Percentiles rank a stretch among this genome's conserved stretches.
Evolutionary conservation across 805 yeast species (phyloP).

Genomic region (Dipodascopsis uninucleata): DNA sequence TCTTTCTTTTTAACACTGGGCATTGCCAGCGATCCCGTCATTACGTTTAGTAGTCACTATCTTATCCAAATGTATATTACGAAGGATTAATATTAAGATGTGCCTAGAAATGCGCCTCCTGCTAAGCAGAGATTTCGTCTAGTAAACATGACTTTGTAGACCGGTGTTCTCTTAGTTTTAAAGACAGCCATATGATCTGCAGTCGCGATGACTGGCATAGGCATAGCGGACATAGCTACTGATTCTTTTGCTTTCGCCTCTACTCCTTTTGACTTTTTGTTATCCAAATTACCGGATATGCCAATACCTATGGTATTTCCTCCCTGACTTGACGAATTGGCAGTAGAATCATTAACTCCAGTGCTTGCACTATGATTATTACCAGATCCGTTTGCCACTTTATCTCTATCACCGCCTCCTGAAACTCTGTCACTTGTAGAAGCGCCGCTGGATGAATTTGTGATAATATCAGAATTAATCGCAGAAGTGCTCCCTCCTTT

Average conservation of each 20-base stretch:
- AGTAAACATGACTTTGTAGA: conserved; percentile 88
- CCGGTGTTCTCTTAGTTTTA: conserved; percentile 90
- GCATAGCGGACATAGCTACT: conserved; percentile 40
- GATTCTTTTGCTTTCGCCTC: conserved; percentile 31
- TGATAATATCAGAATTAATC: conserved; percentile 7
- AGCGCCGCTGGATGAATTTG: conserved; percentile 15
- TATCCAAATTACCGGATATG: conserved; percentile 18
- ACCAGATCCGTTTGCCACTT: conserved; percentile 7
- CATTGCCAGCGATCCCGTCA: too few species aligned
- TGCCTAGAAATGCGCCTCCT: conserved; percentile 74
- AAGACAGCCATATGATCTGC: conserved; percentile 90
- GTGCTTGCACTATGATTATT: too few species aligned
- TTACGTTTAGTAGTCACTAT: conserved; percentile 6
- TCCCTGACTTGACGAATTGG: too few species aligned
- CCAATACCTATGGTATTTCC: too few species aligned
- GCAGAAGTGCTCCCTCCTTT: conserved; percentile 56
- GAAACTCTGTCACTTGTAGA: neutral
- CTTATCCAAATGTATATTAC: too few species aligned
- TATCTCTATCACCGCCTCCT: conserved; percentile 1
- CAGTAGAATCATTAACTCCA: too few species aligned
- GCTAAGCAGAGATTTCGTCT: conserved; percentile 86
- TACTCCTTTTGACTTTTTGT: conserved; percentile 14
- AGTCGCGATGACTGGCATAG: conserved; percentile 73
- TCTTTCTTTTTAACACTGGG: too few species aligned
- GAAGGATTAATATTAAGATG: conserved; percentile 8